phyloP scores from a whole-genome alignment of 2,329 filamentous ascomycete genomes.

The Alternaria burnsii region DNA sequence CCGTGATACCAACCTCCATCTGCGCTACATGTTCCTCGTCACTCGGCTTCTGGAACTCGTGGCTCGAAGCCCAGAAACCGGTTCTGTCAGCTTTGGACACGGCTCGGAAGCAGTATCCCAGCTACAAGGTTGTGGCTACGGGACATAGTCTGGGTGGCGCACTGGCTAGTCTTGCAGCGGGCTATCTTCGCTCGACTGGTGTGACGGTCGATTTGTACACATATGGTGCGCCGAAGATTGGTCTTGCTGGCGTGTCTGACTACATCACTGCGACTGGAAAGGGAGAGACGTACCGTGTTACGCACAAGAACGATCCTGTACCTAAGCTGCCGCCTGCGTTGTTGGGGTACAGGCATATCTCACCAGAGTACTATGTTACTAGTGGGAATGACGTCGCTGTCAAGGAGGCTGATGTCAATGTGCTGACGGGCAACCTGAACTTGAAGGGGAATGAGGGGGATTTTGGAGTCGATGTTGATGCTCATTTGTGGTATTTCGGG shows the following conservation, averaged over 20 bases:
- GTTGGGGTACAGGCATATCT: constrained; percentile 71
- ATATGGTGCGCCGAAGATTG: constrained; percentile 72
- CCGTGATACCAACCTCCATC: constrained; percentile 52
- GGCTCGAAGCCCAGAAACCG: constrained; percentile 60
- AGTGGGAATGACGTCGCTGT: constrained; percentile 31
- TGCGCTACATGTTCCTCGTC: constrained; percentile 62
- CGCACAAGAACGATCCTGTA: constrained; percentile 72
- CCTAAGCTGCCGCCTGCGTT: constrained; percentile 70
- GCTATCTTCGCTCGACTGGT: constrained; percentile 62
- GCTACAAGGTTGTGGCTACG: constrained; percentile 65
- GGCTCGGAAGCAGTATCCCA: constrained; percentile 59
- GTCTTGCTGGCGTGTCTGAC: constrained; percentile 63
- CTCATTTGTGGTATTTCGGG: constrained; percentile 51
- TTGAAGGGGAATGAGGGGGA: constrained; percentile 44
- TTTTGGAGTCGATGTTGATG: constrained; percentile 33
- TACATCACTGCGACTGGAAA: constrained; percentile 64
- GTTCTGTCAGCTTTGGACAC: constrained; percentile 57
- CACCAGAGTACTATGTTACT: constrained; percentile 69
- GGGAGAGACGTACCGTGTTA: constrained; percentile 67
- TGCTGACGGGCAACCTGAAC: constrained; percentile 31
- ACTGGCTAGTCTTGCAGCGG: constrained; percentile 67
- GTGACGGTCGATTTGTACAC: constrained; percentile 67
- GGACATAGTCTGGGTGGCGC: constrained; percentile 76
- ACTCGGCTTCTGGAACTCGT: constrained; percentile 67
- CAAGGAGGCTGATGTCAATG: constrained; percentile 33